These are phyloP conservation scores for Amaranthus cruentus DNA, from an alignment of 148 eudicot species.

Conservation along the genomic window DNA sequence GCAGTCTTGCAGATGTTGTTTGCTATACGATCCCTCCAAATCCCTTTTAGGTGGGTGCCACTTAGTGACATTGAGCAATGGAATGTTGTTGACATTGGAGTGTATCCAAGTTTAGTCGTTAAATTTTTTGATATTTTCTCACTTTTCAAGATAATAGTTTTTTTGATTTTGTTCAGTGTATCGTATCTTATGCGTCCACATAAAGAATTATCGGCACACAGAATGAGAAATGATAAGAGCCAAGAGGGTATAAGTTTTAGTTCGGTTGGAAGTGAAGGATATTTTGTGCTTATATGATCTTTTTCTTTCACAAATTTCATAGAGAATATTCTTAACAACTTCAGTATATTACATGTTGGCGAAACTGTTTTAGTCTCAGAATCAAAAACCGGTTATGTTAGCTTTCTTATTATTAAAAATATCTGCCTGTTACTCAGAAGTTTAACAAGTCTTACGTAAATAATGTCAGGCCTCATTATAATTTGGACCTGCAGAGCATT, in stretches of 20 bases:
- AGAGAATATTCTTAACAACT: neutral
- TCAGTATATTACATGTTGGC: neutral
- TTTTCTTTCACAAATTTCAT: neutral
- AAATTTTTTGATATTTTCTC: neutral
- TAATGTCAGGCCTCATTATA: constrained; percentile 85
- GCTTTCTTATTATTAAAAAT: neutral
- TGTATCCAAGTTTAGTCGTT: neutral
- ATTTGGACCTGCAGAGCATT: constrained; percentile 70
- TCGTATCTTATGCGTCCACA: neutral
- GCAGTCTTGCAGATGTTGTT: no score
- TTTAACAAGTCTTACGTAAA: constrained; percentile 8
- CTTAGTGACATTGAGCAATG: no score
- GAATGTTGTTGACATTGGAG: neutral
- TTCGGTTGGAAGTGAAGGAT: neutral
- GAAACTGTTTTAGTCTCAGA: neutral
- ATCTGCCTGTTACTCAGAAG: constrained; percentile 2
- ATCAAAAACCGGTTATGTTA: no score
- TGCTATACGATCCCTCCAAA: no score
- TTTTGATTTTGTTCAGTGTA: neutral
- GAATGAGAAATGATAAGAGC: neutral
- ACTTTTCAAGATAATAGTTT: neutral
- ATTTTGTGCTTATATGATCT: neutral
- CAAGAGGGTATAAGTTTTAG: no score
- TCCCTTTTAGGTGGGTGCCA: no score
- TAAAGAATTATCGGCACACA: neutral